These are phyloP conservation scores for Trametes cinnabarina DNA, from an alignment of 768 basidiomycete species.

Conservation along the genomic window DNA sequence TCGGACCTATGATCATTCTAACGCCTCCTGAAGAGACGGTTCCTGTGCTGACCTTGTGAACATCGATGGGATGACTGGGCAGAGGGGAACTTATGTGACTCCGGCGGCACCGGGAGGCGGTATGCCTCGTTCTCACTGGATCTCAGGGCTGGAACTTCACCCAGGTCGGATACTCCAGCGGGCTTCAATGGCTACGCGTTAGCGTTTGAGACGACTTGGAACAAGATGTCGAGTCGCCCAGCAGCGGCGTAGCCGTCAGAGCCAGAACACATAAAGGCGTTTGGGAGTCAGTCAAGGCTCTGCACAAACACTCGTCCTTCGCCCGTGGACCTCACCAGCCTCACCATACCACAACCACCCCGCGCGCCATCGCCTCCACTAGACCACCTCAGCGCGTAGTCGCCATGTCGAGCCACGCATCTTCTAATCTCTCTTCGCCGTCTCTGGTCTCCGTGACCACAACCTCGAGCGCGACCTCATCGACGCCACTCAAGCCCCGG, in stretches of 20 bases:
- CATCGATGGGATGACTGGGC: background rate
- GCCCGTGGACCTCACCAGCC: background rate
- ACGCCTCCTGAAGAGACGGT: background rate
- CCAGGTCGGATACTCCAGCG: too few species aligned
- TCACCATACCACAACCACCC: background rate
- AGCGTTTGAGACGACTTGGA: too few species aligned
- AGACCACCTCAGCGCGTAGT: background rate
- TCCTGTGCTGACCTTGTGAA: background rate
- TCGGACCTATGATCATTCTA: background rate
- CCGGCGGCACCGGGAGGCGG: background rate
- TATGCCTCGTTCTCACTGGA: too few species aligned
- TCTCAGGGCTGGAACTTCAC: too few species aligned
- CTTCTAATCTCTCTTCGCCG: constrained; percentile 1
- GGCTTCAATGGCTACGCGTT: background rate
- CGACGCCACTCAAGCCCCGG: background rate
- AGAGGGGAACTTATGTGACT: background rate
- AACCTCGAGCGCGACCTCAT: constrained; percentile 8
- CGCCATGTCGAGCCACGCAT: constrained; percentile 2
- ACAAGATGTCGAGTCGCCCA: too few species aligned
- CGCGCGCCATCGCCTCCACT: background rate
- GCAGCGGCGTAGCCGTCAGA: background rate
- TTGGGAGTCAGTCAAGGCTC: background rate
- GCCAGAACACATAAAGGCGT: background rate
- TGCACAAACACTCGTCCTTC: background rate
- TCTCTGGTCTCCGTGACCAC: constrained; percentile 11